phyloP scores from a whole-genome alignment of 148 eudicot genomes.

The Diospyros lotus region DNA sequence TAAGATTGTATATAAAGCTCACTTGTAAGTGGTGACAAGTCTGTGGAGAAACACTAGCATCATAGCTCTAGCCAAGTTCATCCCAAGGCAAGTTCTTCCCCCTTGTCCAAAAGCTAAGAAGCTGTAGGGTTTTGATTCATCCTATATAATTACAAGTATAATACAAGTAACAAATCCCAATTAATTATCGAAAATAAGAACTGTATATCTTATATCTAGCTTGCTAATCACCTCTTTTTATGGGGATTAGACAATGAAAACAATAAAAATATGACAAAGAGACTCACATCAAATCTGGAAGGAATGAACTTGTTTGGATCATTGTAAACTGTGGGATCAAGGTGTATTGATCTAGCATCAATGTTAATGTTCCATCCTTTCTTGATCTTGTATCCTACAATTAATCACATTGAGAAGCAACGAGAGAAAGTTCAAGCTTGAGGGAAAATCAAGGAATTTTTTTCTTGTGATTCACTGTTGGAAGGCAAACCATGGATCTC shows the following conservation, averaged over 20 bases:
- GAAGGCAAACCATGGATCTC: slow-evolving; percentile 33
- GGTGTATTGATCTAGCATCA: slow-evolving; percentile 45
- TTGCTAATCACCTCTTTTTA: no score
- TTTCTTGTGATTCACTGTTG: not conserved
- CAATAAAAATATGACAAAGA: not conserved
- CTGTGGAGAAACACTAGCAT: slow-evolving; percentile 50
- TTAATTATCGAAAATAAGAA: no score
- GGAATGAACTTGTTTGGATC: slow-evolving; percentile 37
- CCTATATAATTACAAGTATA: slow-evolving; percentile 13
- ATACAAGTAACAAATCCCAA: not conserved
- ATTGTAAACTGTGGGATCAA: slow-evolving; percentile 35
- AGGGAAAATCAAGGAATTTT: not conserved
- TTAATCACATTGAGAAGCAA: not conserved
- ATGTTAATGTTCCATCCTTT: slow-evolving; percentile 52
- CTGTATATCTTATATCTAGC: no score
- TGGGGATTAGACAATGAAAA: no score
- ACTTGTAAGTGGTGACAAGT: slow-evolving; percentile 44
- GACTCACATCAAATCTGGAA: slow-evolving; percentile 45
- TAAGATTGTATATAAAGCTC: not conserved
- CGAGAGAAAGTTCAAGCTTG: not conserved
- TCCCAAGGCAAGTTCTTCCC: slow-evolving; percentile 46
- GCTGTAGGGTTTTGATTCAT: slow-evolving; percentile 40
- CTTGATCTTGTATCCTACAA: slow-evolving; percentile 35
- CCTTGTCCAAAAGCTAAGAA: slow-evolving; percentile 53
- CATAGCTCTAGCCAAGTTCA: slow-evolving; percentile 45